Conservation (phyloP, 495 filamentous ascomycete genomes). For the Cladorrhinum samala region DNA sequence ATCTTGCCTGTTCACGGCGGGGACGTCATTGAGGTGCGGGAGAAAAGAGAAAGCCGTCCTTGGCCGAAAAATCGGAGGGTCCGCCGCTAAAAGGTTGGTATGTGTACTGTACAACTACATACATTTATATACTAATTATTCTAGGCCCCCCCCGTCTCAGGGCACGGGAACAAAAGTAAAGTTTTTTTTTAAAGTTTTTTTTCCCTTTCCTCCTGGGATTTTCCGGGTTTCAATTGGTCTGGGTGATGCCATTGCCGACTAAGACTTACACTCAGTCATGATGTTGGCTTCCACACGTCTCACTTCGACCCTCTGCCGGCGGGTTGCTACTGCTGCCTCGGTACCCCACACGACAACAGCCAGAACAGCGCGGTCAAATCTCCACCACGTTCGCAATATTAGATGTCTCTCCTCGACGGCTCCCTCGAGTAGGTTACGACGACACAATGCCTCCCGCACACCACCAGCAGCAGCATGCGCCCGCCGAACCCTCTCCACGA, state of each 20-base stretch:
- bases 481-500: constrained; percentile 21
- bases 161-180: too few species aligned
- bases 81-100: too few species aligned
- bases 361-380: constrained; percentile 7
- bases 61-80: constrained; percentile 5
- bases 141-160: too few species aligned
- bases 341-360: constrained; percentile 1
- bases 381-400: constrained; percentile 5
- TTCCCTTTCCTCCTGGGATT: too few species aligned
- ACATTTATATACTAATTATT: neutral
- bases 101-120: neutral
- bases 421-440: constrained; percentile 5
- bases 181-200: too few species aligned
- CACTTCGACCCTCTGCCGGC: constrained; percentile 25
- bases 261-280: too few species aligned
- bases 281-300: constrained; percentile 27
- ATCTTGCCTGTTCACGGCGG: neutral
- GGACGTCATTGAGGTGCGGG: constrained; percentile 23
- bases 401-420: constrained; percentile 18
- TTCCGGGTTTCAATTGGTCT: too few species aligned
- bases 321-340: constrained; percentile 13
- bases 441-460: constrained; percentile 4
- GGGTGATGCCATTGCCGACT: too few species aligned
- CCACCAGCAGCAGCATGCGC: neutral
- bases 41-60: neutral